Evolutionary conservation across 1,284 basidiomycete species (phyloP).

Genomic region (Malassezia furfur): DNA sequence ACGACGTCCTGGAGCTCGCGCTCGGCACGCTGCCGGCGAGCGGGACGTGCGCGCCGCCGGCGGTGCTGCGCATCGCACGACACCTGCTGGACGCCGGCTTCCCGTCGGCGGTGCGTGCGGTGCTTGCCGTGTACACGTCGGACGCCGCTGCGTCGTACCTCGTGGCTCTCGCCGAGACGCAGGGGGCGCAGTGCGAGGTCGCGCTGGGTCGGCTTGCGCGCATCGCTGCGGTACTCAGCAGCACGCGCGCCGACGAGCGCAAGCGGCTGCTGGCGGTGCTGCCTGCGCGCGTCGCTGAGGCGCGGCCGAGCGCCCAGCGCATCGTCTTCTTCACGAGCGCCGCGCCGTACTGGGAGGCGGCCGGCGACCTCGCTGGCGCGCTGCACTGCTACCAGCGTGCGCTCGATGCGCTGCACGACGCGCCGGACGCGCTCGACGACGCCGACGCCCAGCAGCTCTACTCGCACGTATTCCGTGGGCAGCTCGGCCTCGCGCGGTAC

Average conservation of each 20-base stretch:
- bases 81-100: neutral
- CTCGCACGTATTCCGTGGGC: slow-evolving; percentile 35
- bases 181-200: neutral
- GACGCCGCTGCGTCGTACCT: slow-evolving; percentile 4
- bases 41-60: neutral
- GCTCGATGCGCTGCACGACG: slow-evolving; percentile 23
- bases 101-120: slow-evolving; percentile 1
- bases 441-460: slow-evolving; percentile 24
- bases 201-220: neutral
- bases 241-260: neutral
- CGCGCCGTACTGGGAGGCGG: slow-evolving; percentile 26
- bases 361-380: slow-evolving; percentile 21
- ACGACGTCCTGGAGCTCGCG: neutral
- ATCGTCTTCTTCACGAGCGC: slow-evolving; percentile 24
- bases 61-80: neutral
- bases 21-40: neutral
- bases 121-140: neutral
- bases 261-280: slow-evolving; percentile 16
- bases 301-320: slow-evolving; percentile 13
- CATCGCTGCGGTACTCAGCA: neutral
- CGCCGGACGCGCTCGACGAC: slow-evolving; percentile 7
- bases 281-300: slow-evolving; percentile 14
- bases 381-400: slow-evolving; percentile 25
- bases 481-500: slow-evolving; percentile 32
- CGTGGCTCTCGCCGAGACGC: slow-evolving; percentile 4